These are phyloP conservation scores for Hamamelis virginiana DNA, from an alignment of 164 flowering plant species.

Conservation along the genomic window DNA sequence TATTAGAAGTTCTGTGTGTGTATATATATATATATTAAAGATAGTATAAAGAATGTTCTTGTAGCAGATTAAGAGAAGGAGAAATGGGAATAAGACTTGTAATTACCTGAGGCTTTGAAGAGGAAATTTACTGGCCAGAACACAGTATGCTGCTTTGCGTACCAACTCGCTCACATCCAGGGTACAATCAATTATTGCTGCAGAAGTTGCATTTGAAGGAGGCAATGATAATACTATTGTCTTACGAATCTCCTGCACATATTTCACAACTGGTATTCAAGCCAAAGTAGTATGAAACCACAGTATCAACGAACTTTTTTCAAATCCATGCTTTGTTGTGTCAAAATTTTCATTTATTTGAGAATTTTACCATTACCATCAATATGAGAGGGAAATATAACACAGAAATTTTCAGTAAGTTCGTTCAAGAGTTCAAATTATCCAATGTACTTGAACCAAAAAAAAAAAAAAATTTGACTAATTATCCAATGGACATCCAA, in stretches of 20 bases:
- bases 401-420: too few species aligned
- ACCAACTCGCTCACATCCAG: slow-evolving; percentile 87
- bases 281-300: background rate
- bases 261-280: background rate
- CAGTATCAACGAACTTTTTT: background rate
- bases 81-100: background rate
- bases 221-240: slow-evolving; percentile 79
- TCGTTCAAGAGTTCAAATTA: background rate
- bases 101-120: slow-evolving; percentile 88
- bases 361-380: background rate
- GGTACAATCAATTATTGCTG: slow-evolving; percentile 67
- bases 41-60: too few species aligned
- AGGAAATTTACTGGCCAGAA: slow-evolving; percentile 85
- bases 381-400: too few species aligned
- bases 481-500: background rate
- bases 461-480: too few species aligned
- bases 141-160: slow-evolving; percentile 81
- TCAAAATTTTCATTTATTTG: background rate
- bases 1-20: too few species aligned
- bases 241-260: slow-evolving; percentile 87
- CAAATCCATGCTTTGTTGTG: background rate
- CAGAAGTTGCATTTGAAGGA: slow-evolving; percentile 65
- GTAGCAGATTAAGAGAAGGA: background rate
- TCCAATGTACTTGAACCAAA: background rate
- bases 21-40: too few species aligned